phyloP scores from a whole-genome alignment of 2,329 filamentous ascomycete species.

The Botrytis paeoniae region DNA sequence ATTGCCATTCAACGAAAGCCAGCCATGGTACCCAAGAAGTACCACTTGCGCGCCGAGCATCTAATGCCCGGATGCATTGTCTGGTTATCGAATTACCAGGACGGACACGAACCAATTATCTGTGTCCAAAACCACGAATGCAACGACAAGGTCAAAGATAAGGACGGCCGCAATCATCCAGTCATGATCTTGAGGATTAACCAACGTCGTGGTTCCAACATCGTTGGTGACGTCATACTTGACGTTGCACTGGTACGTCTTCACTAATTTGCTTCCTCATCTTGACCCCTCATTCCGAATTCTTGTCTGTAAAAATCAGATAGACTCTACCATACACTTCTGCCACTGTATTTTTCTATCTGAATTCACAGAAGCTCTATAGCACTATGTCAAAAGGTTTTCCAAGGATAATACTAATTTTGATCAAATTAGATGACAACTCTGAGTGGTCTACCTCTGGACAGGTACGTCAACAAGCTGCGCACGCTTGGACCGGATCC shows the following conservation, averaged over 20 bases:
- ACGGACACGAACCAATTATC: not conserved
- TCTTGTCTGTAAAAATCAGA: not conserved
- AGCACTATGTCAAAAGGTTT: fast-evolving
- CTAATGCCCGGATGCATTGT: constrained; percentile 23
- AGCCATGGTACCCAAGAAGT: not conserved
- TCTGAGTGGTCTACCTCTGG: not conserved
- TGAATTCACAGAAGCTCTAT: not conserved
- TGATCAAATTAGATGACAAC: not conserved
- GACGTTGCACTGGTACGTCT: constrained; percentile 23
- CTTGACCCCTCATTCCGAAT: not conserved
- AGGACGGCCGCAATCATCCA: constrained; percentile 24
- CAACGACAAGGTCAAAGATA: constrained; percentile 12
- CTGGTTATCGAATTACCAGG: constrained; percentile 19
- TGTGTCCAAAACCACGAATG: constrained; percentile 20
- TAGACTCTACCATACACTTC: not conserved
- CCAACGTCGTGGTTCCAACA: constrained; percentile 16
- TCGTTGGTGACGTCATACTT: constrained; percentile 23
- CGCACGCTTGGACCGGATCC: not conserved
- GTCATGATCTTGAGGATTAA: constrained; percentile 18
- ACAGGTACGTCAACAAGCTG: not conserved
- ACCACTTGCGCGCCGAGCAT: not conserved
- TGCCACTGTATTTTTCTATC: not conserved
- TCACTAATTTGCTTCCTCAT: not conserved
- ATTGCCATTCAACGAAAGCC: not conserved
- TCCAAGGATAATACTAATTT: not conserved